Evolutionary conservation across 306 rosid genomes (phyloP).

Genomic region (Potentilla sterilis): DNA sequence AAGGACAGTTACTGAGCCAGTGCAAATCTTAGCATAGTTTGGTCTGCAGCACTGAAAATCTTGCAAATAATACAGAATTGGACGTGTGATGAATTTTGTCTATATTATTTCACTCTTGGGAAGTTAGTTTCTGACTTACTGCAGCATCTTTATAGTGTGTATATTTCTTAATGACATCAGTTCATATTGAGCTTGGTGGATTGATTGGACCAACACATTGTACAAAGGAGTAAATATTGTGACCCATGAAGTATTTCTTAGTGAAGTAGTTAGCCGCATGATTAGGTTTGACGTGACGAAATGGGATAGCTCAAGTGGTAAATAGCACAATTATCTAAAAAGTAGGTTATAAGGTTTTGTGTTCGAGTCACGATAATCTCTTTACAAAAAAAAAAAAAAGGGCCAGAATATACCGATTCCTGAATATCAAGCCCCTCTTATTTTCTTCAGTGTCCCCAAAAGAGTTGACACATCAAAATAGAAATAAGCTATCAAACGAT

Average conservation of each 20-base stretch:
- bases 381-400: no score
- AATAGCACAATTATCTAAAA: no score
- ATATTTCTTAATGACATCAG: background rate
- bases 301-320: no score
- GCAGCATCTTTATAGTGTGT: background rate
- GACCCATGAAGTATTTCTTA: background rate
- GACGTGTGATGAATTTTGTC: background rate
- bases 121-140: background rate
- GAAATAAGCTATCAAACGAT: no score
- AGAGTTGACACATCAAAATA: background rate
- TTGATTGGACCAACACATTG: background rate
- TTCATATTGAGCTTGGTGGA: conserved; percentile 2
- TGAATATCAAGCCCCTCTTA: background rate
- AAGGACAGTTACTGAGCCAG: background rate
- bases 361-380: no score
- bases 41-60: conserved; percentile 9
- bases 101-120: background rate
- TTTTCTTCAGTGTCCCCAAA: background rate
- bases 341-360: no score
- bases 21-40: background rate
- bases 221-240: conserved; percentile 7
- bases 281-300: background rate
- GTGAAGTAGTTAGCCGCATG: background rate
- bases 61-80: background rate
- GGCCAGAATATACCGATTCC: no score